These are phyloP conservation scores for Aureobasidium sp. DNA, from an alignment of 2,329 filamentous ascomycete genomes.

Conservation along the genomic window DNA sequence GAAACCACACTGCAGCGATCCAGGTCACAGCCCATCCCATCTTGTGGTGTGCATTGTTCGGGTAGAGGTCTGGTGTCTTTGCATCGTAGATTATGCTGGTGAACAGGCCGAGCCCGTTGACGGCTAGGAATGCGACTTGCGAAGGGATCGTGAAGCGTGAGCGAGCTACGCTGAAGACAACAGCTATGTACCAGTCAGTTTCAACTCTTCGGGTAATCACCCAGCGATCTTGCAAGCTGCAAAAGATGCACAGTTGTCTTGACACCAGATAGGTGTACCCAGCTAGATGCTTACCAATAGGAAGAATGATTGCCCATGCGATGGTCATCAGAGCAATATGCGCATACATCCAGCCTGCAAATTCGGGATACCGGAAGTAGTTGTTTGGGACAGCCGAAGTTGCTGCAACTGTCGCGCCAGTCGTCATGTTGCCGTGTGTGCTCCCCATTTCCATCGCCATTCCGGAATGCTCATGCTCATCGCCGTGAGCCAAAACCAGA, in stretches of 20 bases:
- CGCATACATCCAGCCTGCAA: conserved; percentile 53
- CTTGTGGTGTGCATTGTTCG: conserved; percentile 75
- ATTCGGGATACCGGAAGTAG: conserved; percentile 54
- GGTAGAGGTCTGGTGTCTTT: conserved; percentile 74
- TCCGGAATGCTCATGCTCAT: conserved; percentile 20
- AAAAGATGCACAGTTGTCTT: no score
- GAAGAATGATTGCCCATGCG: conserved; percentile 66
- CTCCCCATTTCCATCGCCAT: conserved; percentile 24
- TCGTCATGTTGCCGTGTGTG: conserved; percentile 5
- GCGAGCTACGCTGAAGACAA: conserved; percentile 77
- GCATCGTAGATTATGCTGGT: conserved; percentile 64
- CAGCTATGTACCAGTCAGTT: conserved; percentile 45
- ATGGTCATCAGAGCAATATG: conserved; percentile 66
- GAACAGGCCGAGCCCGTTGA: conserved; percentile 51
- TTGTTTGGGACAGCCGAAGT: conserved; percentile 29
- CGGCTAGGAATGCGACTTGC: conserved; percentile 52
- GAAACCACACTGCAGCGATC: conserved; percentile 59
- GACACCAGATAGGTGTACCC: no score
- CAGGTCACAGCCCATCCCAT: conserved; percentile 75
- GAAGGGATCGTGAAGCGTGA: conserved; percentile 65
- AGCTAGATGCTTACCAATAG: conserved; percentile 53
- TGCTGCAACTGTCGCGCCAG: conserved; percentile 18
- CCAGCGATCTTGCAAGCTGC: no score
- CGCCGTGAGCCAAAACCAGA: conserved; percentile 36
- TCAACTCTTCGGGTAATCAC: background rate